Evolutionary conservation across 2,329 filamentous ascomycete genomes (phyloP).

Genomic region (Nigrospora sphaerica): DNA sequence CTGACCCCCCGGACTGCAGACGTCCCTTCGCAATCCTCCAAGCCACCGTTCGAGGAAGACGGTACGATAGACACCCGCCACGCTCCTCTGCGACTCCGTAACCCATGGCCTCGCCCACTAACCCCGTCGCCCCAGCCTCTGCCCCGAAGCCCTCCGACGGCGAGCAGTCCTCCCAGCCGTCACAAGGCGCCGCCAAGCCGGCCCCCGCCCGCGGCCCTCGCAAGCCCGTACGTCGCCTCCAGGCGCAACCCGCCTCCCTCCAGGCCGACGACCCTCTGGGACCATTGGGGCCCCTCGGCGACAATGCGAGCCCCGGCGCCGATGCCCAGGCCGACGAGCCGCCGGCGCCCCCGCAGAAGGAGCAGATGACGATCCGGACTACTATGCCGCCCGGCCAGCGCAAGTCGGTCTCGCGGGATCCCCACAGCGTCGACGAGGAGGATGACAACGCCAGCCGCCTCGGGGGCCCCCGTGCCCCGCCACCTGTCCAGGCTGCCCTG

Average conservation of each 20-base stretch:
- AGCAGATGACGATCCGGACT: slow-evolving; percentile 54
- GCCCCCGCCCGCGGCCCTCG: slow-evolving; percentile 15
- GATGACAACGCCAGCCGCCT: slow-evolving; percentile 54
- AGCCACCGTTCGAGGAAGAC: slow-evolving; percentile 17
- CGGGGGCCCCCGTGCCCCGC: slow-evolving; percentile 56
- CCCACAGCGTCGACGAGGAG: slow-evolving; percentile 64
- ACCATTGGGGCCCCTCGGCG: slow-evolving; percentile 63
- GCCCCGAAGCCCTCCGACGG: slow-evolving; percentile 10
- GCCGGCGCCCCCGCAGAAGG: slow-evolving; percentile 63
- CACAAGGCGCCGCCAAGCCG: slow-evolving; percentile 20
- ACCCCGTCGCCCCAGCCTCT: neutral
- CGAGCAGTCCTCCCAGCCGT: slow-evolving; percentile 19
- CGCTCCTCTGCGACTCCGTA: too few species aligned
- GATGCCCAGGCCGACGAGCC: slow-evolving; percentile 39
- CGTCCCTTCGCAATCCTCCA: slow-evolving; percentile 31
- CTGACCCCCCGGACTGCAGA: slow-evolving; percentile 18
- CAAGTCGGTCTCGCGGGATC: slow-evolving; percentile 41
- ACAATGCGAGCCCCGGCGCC: slow-evolving; percentile 28
- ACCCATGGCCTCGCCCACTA: too few species aligned
- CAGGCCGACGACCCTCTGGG: slow-evolving; percentile 73
- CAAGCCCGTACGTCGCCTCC: slow-evolving; percentile 48
- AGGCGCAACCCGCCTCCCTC: slow-evolving; percentile 69
- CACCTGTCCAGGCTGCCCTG: slow-evolving; percentile 52
- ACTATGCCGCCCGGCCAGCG: slow-evolving; percentile 43
- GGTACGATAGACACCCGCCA: slow-evolving; percentile 8